These are phyloP conservation scores for Pythium diclinum DNA, from an alignment of 352 stramenopile species.

Conservation along the genomic window DNA sequence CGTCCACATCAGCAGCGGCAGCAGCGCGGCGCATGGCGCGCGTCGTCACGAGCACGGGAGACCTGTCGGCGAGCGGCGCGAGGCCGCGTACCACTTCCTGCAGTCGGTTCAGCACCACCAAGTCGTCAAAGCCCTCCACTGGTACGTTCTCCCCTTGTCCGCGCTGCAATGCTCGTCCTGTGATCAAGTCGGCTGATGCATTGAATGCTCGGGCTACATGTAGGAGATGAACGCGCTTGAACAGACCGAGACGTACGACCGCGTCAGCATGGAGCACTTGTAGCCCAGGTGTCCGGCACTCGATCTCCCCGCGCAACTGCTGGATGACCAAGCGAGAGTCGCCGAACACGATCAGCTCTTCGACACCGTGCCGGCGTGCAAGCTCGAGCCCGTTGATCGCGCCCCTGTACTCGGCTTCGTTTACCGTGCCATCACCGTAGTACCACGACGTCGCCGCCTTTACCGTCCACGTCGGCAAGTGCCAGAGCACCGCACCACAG, in stretches of 20 bases:
- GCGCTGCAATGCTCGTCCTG: constrained; percentile 11
- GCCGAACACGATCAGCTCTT: constrained; percentile 20
- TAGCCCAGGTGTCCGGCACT: constrained; percentile 17
- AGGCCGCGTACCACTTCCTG: too few relatives aligned
- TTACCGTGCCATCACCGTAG: constrained; percentile 20
- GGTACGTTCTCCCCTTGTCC: background rate
- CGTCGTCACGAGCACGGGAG: too few relatives aligned
- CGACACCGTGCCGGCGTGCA: background rate
- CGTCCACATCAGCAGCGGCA: too few relatives aligned
- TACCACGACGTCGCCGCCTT: background rate
- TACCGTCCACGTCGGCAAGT: constrained; percentile 1
- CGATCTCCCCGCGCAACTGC: constrained; percentile 26
- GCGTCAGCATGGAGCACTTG: constrained; percentile 12
- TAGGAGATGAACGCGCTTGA: background rate
- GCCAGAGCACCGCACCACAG: constrained; percentile 23
- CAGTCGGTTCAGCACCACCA: constrained; percentile 8
- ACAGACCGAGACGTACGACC: background rate
- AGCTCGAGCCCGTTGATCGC: constrained; percentile 10
- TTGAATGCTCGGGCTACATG: constrained; percentile 25
- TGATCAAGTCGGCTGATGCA: constrained; percentile 17
- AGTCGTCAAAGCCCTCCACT: background rate
- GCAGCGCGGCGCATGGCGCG: too few relatives aligned
- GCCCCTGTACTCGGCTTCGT: constrained; percentile 25
- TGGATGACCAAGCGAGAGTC: constrained; percentile 25
- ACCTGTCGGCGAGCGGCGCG: too few relatives aligned